Conservation (phyloP, 495 filamentous ascomycete genomes). For the Aspergillus conjunctus region DNA sequence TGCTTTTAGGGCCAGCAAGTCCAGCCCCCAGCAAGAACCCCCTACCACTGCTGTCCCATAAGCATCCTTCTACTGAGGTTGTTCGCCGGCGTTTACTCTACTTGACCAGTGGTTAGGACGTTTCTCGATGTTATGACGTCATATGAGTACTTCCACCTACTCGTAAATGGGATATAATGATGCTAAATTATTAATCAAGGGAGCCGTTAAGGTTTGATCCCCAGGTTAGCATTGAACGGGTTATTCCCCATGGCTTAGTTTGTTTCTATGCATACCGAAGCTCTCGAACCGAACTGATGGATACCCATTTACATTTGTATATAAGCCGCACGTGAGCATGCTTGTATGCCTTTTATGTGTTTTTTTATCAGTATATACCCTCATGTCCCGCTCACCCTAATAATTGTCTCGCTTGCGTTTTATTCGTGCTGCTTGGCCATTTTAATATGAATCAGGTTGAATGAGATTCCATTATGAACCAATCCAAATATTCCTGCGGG, state of each 20-base stretch:
- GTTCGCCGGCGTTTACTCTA: no score
- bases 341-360: background rate
- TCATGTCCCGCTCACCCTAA: background rate
- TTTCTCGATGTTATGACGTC: conserved; percentile 2
- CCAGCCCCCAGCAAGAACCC: conserved; percentile 18
- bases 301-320: conserved; percentile 11
- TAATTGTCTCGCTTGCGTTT: background rate
- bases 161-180: background rate
- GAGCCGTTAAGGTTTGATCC: background rate
- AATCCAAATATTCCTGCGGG: background rate
- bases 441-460: background rate
- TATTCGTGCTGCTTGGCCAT: background rate
- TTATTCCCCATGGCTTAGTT: background rate
- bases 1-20: conserved; percentile 17
- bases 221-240: background rate
- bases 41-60: conserved; percentile 20
- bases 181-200: background rate
- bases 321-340: background rate
- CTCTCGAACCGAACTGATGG: conserved; percentile 1
- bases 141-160: background rate
- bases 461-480: background rate
- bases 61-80: background rate
- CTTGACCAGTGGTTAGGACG: no score
- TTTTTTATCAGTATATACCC: background rate
- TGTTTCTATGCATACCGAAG: background rate